Base-by-base conservation (phyloP, 805 yeast genomes). In the Starmerella floris region DNA sequence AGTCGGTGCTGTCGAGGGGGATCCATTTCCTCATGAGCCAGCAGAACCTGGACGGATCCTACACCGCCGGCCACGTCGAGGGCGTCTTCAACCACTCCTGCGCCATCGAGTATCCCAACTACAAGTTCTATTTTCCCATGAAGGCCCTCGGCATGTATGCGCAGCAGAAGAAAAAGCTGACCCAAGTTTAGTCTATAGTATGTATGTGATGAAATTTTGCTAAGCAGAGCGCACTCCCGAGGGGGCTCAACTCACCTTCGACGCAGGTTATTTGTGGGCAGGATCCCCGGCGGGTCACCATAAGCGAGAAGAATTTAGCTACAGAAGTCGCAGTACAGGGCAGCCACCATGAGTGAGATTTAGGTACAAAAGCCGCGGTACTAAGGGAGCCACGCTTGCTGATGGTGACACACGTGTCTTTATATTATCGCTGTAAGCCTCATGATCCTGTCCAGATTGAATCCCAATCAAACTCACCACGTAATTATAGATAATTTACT, bases 71-170 rank as follows among this genome's bases (percentile, higher is more conserved):
- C 54, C 80, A 74, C 25, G 76, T 82, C 23, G 97, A 88, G 62
- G 99, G 99, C 35, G 96, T 91, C 0, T 91, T 91, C 69, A 91
- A 91, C 60, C 96, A 91, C 57, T 76, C 84, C 1, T 70, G 93
- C 65, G 95, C 91, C 2, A 91, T 91, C 56, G 97, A 91, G 61
- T 91, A 91, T 59, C 97, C 97, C 31, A 83, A 84, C 55, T 91
- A 91, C 62, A 77, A 80, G 62, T 88, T 79, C 55, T 65, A 84
- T 44, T 91, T 91, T 61, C 79, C 96, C 1, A 80, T 88, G 53
- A 91, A 91, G 62, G 98, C 98, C 0, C 64, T 91, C 34, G 97
- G 97, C 1, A 66, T 88, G 53, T 85, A 71, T 44, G 53, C 62
- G 9, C 40, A 55, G 17, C 23, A 22, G 22, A 33, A 17, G 30